These are phyloP conservation scores for Chiua virens DNA, from an alignment of 768 basidiomycete genomes.

Conservation along the genomic window DNA sequence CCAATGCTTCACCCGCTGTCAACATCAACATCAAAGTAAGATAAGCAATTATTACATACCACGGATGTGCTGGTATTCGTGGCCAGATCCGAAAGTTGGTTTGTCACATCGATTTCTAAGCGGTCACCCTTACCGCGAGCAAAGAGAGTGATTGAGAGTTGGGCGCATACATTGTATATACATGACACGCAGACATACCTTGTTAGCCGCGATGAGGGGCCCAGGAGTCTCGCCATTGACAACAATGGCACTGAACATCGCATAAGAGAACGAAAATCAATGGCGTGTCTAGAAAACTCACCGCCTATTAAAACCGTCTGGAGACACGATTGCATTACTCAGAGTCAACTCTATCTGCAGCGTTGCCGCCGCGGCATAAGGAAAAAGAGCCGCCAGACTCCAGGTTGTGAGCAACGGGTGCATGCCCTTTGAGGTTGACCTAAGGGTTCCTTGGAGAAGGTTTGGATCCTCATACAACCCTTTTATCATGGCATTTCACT, in stretches of 20 bases:
- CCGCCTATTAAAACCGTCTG: slow-evolving; percentile 42
- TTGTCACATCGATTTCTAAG: slow-evolving; percentile 43
- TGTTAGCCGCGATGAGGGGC: slow-evolving; percentile 39
- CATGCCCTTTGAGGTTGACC: slow-evolving; percentile 7
- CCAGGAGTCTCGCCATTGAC: slow-evolving; percentile 44
- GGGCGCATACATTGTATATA: not conserved
- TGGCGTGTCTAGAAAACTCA: slow-evolving; percentile 7
- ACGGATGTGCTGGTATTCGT: slow-evolving; percentile 43
- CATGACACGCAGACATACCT: slow-evolving; percentile 24
- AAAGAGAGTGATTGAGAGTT: not conserved
- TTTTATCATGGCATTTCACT: not conserved
- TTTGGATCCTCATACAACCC: not conserved
- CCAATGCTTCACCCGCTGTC: slow-evolving; percentile 36
- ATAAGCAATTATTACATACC: slow-evolving; percentile 25
- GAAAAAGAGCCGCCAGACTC: slow-evolving; percentile 6
- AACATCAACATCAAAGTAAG: not conserved
- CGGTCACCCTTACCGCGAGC: slow-evolving; percentile 32
- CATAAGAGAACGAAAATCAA: not conserved
- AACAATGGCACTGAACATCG: slow-evolving; percentile 35
- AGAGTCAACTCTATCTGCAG: slow-evolving; percentile 29
- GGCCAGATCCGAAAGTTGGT: slow-evolving; percentile 37
- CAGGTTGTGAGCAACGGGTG: slow-evolving; percentile 6
- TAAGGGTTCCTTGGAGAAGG: not conserved
- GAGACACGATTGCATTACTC: slow-evolving; percentile 40
- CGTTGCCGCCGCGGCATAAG: slow-evolving; percentile 12